phyloP scores from a whole-genome alignment of 164 flowering plant genomes.

The Chloranthus sessilifolius region DNA sequence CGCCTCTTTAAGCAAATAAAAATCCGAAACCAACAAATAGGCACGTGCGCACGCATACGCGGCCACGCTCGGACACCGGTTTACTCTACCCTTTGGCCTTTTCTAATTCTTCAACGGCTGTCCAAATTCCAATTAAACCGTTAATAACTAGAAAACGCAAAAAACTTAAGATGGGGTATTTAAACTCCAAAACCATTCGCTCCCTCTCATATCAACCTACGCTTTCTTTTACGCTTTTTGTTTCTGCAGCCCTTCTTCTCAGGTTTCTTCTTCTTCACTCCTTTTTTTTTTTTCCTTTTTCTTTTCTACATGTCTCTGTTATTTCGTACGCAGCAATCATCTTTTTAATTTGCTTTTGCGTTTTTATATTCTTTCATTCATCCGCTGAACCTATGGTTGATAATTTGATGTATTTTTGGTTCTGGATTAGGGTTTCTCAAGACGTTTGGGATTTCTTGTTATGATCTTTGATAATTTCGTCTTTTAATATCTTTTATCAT shows the following conservation, averaged over 20 bases:
- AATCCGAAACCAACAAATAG: too few species aligned
- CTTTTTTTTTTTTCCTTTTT: background rate
- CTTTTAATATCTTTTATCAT: background rate
- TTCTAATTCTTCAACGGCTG: conserved; percentile 4
- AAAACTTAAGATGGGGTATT: background rate
- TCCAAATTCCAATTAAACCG: background rate
- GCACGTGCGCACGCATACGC: background rate
- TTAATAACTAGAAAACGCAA: background rate
- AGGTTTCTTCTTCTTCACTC: background rate
- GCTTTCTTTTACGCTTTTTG: background rate
- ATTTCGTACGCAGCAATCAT: too few species aligned
- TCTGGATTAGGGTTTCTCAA: background rate
- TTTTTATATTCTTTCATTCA: background rate
- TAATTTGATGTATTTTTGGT: background rate
- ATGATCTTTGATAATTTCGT: background rate
- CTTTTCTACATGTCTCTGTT: too few species aligned
- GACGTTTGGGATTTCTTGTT: background rate
- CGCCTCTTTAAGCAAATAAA: too few species aligned
- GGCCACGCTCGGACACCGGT: background rate
- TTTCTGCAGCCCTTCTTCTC: background rate
- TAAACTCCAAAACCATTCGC: background rate
- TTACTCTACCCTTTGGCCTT: background rate
- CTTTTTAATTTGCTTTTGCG: background rate
- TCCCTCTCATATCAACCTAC: background rate
- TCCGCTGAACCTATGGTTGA: background rate